phyloP scores from a whole-genome alignment of 2,329 filamentous ascomycete species.

The Cyphellophora europaea region DNA sequence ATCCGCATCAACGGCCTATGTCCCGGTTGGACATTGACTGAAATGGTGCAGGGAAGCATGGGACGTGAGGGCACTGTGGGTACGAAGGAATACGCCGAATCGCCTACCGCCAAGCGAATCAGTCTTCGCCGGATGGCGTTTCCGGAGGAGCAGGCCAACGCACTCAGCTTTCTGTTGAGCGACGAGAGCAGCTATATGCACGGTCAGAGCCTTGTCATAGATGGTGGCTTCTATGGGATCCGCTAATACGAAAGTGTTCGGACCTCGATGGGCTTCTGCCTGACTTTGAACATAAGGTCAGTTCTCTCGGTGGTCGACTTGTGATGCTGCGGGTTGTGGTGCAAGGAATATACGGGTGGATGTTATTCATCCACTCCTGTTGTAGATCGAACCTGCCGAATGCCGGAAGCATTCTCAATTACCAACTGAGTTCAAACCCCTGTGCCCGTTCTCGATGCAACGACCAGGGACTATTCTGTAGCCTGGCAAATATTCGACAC shows the following conservation, averaged over 20 bases:
- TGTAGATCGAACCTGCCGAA: too few species aligned
- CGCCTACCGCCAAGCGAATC: constrained; percentile 8
- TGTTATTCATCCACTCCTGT: too few species aligned
- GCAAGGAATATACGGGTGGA: too few species aligned
- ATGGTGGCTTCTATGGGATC: constrained; percentile 15
- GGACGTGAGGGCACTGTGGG: constrained; percentile 11
- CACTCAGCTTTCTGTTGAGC: constrained; percentile 13
- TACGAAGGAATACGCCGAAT: constrained; percentile 11
- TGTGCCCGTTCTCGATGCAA: too few species aligned
- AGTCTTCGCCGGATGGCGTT: constrained; percentile 11
- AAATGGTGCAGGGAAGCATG: constrained; percentile 11
- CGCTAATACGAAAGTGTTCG: constrained; percentile 7
- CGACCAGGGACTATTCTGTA: too few species aligned
- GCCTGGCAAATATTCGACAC: too few species aligned
- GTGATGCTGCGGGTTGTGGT: too few species aligned
- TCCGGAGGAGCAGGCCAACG: constrained; percentile 12
- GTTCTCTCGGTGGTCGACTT: too few species aligned
- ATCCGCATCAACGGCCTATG: constrained; percentile 14
- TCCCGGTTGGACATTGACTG: constrained; percentile 14
- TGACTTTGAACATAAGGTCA: too few species aligned
- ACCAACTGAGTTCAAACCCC: too few species aligned
- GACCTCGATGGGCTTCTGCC: too few species aligned
- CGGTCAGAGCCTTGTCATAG: constrained; percentile 9
- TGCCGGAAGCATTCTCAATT: too few species aligned
- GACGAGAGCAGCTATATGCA: constrained; percentile 15